Evolutionary conservation across 2,329 filamentous ascomycete species (phyloP).

Genomic region (Aspergillus thermomutatus): DNA sequence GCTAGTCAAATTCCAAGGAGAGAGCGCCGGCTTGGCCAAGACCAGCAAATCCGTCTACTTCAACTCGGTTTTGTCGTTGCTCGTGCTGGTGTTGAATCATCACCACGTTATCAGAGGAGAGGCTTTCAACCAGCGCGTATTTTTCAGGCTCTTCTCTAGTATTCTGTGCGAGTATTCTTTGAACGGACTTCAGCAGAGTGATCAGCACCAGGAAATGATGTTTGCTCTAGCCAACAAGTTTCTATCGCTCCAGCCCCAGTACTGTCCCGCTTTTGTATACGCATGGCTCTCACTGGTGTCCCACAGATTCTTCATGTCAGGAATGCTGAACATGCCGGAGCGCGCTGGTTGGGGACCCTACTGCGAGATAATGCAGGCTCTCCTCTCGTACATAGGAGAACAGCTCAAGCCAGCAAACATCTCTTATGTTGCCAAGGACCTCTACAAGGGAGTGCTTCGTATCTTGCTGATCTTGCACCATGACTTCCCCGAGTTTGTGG

Average conservation of each 20-base stretch:
- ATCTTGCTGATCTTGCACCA: conserved; percentile 83
- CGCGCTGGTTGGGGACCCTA: conserved; percentile 73
- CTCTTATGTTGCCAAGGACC: conserved; percentile 68
- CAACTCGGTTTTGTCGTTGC: conserved; percentile 72
- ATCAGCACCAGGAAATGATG: conserved; percentile 66
- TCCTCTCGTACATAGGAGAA: conserved; percentile 72
- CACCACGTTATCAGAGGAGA: conserved; percentile 80
- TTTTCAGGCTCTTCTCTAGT: conserved; percentile 84
- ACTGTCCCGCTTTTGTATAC: conserved; percentile 79
- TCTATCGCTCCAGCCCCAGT: conserved; percentile 68
- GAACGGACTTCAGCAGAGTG: conserved; percentile 56
- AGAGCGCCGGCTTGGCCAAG: conserved; percentile 56
- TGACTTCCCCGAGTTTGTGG: conserved; percentile 90
- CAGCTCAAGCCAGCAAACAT: conserved; percentile 72
- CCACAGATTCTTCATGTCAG: conserved; percentile 80
- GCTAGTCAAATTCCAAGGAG: conserved; percentile 69
- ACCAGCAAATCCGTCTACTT: conserved; percentile 68
- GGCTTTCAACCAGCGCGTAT: conserved; percentile 80
- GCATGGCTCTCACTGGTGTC: conserved; percentile 79
- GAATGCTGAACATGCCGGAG: conserved; percentile 65
- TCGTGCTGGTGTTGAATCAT: conserved; percentile 77
- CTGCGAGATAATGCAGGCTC: conserved; percentile 67
- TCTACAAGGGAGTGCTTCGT: conserved; percentile 80
- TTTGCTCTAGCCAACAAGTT: conserved; percentile 69
- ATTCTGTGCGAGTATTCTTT: conserved; percentile 71